These are phyloP conservation scores for Leptodermis oblonga DNA, from an alignment of 257 asterid species.

Conservation along the genomic window DNA sequence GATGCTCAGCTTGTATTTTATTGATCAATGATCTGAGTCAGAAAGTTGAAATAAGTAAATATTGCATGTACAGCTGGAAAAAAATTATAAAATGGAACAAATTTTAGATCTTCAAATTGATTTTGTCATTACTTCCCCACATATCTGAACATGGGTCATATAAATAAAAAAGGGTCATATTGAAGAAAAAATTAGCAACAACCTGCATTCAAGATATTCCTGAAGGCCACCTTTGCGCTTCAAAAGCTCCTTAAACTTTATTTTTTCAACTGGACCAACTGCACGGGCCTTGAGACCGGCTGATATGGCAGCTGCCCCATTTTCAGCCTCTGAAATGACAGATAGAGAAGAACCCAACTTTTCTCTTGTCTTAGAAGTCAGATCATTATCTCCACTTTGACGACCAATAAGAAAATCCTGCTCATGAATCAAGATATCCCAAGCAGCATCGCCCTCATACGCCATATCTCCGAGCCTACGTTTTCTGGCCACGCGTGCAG, in stretches of 20 bases:
- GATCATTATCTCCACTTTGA: conserved; percentile 38
- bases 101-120: not conserved
- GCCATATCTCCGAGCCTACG: conserved; percentile 95
- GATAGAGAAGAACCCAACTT: conserved; percentile 37
- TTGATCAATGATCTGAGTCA: not conserved
- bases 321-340: conserved; percentile 46
- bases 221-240: conserved; percentile 95
- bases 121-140: not conserved
- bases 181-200: conserved; percentile 21
- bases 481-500: conserved; percentile 59
- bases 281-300: conserved; percentile 89
- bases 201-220: conserved; percentile 97
- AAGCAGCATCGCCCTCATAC: conserved; percentile 94
- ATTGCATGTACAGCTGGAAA: not conserved
- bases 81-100: not conserved
- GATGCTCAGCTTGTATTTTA: not conserved
- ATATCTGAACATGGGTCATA: not conserved
- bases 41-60: not conserved
- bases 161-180: not conserved
- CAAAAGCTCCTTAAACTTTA: conserved; percentile 81
- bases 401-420: conserved; percentile 60
- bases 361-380: conserved; percentile 41
- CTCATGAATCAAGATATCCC: conserved; percentile 75
- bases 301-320: conserved; percentile 76
- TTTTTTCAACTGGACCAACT: conserved; percentile 78